Percentiles rank a stretch among this genome's conserved stretches.
phyloP scores from a whole-genome alignment of 1,284 basidiomycete species.

The Termitomyces sp. region DNA sequence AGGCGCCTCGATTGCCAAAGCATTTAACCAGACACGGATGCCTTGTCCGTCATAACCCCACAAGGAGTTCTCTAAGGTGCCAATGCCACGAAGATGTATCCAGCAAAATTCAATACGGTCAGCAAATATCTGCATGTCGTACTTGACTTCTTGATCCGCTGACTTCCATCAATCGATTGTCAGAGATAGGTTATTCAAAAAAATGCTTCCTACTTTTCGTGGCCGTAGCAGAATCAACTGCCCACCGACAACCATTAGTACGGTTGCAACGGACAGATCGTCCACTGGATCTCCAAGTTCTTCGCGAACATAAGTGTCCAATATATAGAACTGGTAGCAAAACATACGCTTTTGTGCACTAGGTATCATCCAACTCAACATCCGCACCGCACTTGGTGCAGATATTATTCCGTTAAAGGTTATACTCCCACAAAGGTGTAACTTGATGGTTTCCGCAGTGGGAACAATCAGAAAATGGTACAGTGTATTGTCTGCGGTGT shows the following conservation, averaged over 20 bases:
- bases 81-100: constrained; percentile 93
- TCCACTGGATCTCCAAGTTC: constrained; percentile 92
- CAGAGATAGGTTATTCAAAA: constrained; percentile 10
- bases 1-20: constrained; percentile 77
- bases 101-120: constrained; percentile 97
- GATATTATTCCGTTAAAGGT: constrained; percentile 90
- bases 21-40: constrained; percentile 94
- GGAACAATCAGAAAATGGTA: constrained; percentile 91
- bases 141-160: constrained; percentile 86
- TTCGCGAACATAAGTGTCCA: constrained; percentile 28
- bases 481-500: constrained; percentile 94
- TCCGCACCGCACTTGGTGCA: constrained; percentile 81
- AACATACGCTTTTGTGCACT: constrained; percentile 83
- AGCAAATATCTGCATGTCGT: constrained; percentile 96
- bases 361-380: constrained; percentile 97
- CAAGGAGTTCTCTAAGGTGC: constrained; percentile 90
- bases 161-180: constrained; percentile 41
- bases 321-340: neutral
- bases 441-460: constrained; percentile 75
- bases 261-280: constrained; percentile 90
- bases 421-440: constrained; percentile 93
- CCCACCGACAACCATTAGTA: constrained; percentile 94
- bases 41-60: constrained; percentile 95
- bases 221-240: constrained; percentile 86
- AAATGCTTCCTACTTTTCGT: constrained; percentile 51